These are phyloP conservation scores for Pseudocercospora crystallina DNA, from an alignment of 2,329 filamentous ascomycete genomes.

Conservation along the genomic window DNA sequence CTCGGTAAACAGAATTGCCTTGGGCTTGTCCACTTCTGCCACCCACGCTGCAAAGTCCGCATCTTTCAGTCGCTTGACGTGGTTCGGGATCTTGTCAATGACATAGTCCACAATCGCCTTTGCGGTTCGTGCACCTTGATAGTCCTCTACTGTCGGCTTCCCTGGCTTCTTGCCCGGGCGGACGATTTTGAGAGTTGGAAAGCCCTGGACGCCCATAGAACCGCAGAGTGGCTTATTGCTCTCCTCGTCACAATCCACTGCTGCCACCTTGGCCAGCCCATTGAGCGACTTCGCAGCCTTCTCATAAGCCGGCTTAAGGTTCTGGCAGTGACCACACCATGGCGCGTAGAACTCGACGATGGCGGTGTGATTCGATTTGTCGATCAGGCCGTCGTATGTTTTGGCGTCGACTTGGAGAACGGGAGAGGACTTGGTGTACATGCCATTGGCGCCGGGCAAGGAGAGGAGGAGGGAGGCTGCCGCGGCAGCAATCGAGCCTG, in stretches of 20 bases:
- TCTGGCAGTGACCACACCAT: conserved; percentile 97
- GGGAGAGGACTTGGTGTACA: conserved; percentile 84
- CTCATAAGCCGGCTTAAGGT: conserved; percentile 91
- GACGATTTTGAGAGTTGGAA: conserved; percentile 93
- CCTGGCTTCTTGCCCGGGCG: conserved; percentile 78
- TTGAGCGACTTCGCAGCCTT: conserved; percentile 85
- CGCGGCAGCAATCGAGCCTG: conserved; percentile 50
- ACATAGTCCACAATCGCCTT: conserved; percentile 85
- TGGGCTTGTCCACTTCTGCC: conserved; percentile 67
- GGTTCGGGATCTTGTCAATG: conserved; percentile 84
- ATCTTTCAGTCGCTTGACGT: conserved; percentile 78
- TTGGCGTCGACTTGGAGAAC: conserved; percentile 80
- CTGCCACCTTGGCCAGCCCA: conserved; percentile 92
- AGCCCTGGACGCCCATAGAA: conserved; percentile 84
- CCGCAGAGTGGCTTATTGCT: conserved; percentile 85
- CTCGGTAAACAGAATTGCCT: conserved; percentile 88
- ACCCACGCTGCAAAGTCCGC: conserved; percentile 73
- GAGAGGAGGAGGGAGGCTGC: conserved; percentile 65
- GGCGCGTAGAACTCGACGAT: conserved; percentile 77
- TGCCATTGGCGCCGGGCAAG: conserved; percentile 64
- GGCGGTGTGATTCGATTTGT: conserved; percentile 79
- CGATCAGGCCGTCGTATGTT: conserved; percentile 78
- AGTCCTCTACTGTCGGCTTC: conserved; percentile 83
- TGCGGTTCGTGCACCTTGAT: conserved; percentile 79
- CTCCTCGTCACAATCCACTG: conserved; percentile 93